phyloP scores from a whole-genome alignment of 169 alveolate genomes.

The Plasmodium gonderi region DNA sequence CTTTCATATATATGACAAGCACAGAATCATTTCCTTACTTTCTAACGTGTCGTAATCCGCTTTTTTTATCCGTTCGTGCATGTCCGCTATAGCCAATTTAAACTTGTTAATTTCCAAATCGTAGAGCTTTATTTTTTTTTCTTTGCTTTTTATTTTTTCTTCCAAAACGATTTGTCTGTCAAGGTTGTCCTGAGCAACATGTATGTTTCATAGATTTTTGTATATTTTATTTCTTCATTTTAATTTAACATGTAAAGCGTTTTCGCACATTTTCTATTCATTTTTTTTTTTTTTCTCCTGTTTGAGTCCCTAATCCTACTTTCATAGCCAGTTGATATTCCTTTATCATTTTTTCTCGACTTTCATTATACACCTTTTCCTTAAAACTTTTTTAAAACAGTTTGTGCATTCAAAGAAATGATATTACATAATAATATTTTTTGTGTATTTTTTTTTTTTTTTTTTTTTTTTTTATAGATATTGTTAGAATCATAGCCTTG shows the following conservation, averaged over 20 bases:
- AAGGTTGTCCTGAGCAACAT: slow-evolving; percentile 23
- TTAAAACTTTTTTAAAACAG: slow-evolving; percentile 25
- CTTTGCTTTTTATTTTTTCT: slow-evolving; percentile 62
- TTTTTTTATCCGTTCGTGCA: slow-evolving; percentile 60
- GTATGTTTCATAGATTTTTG: not conserved
- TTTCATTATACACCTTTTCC: slow-evolving; percentile 56
- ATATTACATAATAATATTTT: not conserved
- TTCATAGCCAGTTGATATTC: slow-evolving; percentile 62
- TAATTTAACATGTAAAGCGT: not conserved
- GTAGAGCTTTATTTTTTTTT: slow-evolving; percentile 53
- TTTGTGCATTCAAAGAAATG: not conserved
- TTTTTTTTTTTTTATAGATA: too few relatives aligned
- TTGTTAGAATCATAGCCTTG: too few relatives aligned
- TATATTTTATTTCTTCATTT: not conserved
- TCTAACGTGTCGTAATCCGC: slow-evolving; percentile 45
- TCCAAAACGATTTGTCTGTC: slow-evolving; percentile 66
- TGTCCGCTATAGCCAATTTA: slow-evolving; percentile 28
- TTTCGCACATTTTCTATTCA: not conserved
- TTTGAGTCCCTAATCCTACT: too few relatives aligned
- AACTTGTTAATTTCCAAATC: slow-evolving; percentile 57
- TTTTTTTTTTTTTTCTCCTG: slow-evolving; percentile 2
- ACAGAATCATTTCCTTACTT: slow-evolving; percentile 25
- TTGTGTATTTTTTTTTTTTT: not conserved
- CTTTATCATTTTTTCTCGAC: slow-evolving; percentile 40
- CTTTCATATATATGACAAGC: too few relatives aligned